A percentile compares a stretch with the other conserved stretches of the same genome.
Evolutionary conservation across 148 eudicot genomes (phyloP).

Genomic region (Rhododendron williamsianum): DNA sequence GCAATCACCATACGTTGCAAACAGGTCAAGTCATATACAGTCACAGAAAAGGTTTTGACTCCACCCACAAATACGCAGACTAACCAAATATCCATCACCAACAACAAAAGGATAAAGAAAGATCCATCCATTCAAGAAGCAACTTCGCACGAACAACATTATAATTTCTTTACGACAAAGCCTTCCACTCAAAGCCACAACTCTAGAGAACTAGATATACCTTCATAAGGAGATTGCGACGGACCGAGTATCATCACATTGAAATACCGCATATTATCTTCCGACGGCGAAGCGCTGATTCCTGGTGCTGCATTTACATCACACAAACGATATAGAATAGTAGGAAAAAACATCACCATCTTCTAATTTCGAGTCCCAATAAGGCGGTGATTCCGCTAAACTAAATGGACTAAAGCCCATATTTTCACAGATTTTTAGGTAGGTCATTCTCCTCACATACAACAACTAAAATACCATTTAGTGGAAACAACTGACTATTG

Average conservation of each 20-base stretch:
- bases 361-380: background rate
- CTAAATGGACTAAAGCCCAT: too few species aligned
- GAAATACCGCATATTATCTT: constrained; percentile 83
- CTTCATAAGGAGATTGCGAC: constrained; percentile 91
- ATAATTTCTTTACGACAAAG: background rate
- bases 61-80: background rate
- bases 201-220: constrained; percentile 20
- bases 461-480: too few species aligned
- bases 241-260: constrained; percentile 94
- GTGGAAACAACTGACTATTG: too few species aligned
- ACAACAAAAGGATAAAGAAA: background rate
- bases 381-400: too few species aligned
- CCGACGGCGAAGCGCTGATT: constrained; percentile 94
- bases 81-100: background rate
- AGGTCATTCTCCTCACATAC: too few species aligned
- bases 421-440: too few species aligned
- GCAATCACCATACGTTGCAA: background rate
- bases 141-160: background rate
- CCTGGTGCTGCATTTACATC: constrained; percentile 65
- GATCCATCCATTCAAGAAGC: background rate
- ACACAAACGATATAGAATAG: background rate
- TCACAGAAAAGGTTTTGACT: background rate
- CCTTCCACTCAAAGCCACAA: background rate
- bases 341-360: too few species aligned
- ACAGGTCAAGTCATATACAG: background rate